A percentile compares a stretch with the other conserved stretches of the same genome.
These are phyloP conservation scores for Salvia rosmarinus DNA, from an alignment of 257 asterid genomes.

Conservation along the genomic window DNA sequence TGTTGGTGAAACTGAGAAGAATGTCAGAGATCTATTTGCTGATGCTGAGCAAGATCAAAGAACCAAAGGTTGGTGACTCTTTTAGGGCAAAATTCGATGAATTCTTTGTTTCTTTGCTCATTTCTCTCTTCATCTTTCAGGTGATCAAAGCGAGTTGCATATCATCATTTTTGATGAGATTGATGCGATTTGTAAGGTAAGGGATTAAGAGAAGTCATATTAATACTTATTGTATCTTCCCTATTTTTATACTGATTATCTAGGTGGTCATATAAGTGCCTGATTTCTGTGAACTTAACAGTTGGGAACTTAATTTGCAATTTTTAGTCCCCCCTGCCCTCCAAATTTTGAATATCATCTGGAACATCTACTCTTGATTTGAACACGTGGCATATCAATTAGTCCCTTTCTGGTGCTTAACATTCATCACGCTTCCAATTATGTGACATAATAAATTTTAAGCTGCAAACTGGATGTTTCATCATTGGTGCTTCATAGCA, in stretches of 20 bases:
- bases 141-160: conserved; percentile 97
- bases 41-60: conserved; percentile 98
- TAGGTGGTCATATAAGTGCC: conserved; percentile 18
- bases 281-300: conserved; percentile 11
- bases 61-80: conserved; percentile 62
- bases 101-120: conserved; percentile 32
- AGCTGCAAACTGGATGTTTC: conserved; percentile 27
- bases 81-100: conserved; percentile 22
- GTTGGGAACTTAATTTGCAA: background rate
- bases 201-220: conserved; percentile 28
- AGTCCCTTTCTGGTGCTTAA: conserved; percentile 21
- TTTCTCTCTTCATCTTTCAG: conserved; percentile 53
- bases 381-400: conserved; percentile 27
- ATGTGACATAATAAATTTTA: conserved; percentile 1
- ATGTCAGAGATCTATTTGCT: conserved; percentile 96
- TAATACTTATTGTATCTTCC: conserved; percentile 7
- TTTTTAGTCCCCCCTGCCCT: background rate
- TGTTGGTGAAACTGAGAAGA: conserved; percentile 99
- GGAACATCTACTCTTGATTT: background rate
- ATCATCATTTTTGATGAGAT: conserved; percentile 98
- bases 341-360: background rate
- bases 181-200: conserved; percentile 99
- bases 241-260: conserved; percentile 19
- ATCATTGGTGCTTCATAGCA: conserved; percentile 22
- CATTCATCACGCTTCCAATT: conserved; percentile 21